phyloP scores from a whole-genome alignment of 2,329 filamentous ascomycete genomes.

The Calonectria honghensis region DNA sequence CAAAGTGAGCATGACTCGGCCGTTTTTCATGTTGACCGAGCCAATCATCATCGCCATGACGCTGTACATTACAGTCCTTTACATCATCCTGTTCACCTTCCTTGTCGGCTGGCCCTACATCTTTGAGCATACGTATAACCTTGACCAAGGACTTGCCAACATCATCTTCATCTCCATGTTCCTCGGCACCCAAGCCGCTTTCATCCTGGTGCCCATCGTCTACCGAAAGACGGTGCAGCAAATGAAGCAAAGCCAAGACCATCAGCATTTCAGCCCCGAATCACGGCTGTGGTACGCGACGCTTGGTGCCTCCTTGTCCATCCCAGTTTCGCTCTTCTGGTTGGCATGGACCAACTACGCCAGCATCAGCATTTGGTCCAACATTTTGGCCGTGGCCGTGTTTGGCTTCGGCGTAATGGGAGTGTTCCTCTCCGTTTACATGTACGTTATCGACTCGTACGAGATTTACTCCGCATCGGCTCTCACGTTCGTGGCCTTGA shows the following conservation, averaged over 20 bases:
- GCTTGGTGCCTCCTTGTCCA: constrained; percentile 62
- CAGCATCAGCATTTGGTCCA: constrained; percentile 66
- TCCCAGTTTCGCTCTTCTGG: constrained; percentile 70
- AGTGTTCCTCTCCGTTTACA: constrained; percentile 57
- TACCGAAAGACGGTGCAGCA: constrained; percentile 59
- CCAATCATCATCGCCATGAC: constrained; percentile 65
- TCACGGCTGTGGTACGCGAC: constrained; percentile 66
- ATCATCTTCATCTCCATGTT: constrained; percentile 67
- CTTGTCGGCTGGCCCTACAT: constrained; percentile 71
- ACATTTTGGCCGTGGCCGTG: constrained; percentile 63
- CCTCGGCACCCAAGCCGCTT: constrained; percentile 61
- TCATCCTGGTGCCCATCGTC: constrained; percentile 59
- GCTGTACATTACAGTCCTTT: constrained; percentile 71
- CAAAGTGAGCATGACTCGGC: constrained; percentile 66
- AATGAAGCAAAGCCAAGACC: constrained; percentile 35
- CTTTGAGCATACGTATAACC: constrained; percentile 65
- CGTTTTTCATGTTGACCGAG: constrained; percentile 63
- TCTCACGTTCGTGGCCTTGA: constrained; percentile 57
- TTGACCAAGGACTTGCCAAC: constrained; percentile 64
- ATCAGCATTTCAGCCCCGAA: constrained; percentile 58
- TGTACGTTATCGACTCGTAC: constrained; percentile 62
- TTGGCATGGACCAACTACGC: constrained; percentile 68
- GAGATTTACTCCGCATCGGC: constrained; percentile 59
- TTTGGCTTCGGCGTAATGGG: constrained; percentile 66
- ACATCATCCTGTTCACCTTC: constrained; percentile 73